Percentiles rank a stretch among this genome's conserved stretches.
These are phyloP conservation scores for Acer negundo DNA, from an alignment of 345 rosid genomes.

Conservation along the genomic window DNA sequence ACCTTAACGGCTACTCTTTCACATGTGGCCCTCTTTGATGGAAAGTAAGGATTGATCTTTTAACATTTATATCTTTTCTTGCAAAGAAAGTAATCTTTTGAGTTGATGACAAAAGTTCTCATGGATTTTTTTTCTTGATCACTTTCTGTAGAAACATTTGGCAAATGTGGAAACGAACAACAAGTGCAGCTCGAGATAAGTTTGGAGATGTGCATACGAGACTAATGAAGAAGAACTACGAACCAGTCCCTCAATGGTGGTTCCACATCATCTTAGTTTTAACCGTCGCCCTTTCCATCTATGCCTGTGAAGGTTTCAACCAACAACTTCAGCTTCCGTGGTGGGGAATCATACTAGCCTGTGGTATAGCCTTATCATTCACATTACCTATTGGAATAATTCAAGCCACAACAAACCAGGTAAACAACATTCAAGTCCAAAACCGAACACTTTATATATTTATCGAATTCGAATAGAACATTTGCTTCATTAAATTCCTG, in stretches of 20 bases:
- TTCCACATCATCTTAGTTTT: conserved; percentile 31
- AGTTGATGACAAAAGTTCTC: neutral
- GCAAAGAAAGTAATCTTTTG: neutral
- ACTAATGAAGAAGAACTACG: conserved; percentile 65
- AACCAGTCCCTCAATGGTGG: conserved; percentile 56
- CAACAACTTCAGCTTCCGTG: conserved; percentile 52
- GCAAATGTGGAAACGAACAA: conserved; percentile 43
- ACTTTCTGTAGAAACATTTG: conserved; percentile 17
- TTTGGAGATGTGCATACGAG: conserved; percentile 67
- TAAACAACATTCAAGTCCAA: conserved; percentile 5
- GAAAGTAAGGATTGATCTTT: conserved; percentile 43
- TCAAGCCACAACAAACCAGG: conserved; percentile 61
- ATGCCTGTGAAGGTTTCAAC: conserved; percentile 50
- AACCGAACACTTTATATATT: neutral
- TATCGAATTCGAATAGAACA: too few relatives aligned
- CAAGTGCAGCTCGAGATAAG: conserved; percentile 31
- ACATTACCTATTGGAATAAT: conserved; percentile 54
- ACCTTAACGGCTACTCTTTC: conserved; percentile 53
- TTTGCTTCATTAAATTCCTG: neutral
- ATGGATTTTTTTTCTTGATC: neutral
- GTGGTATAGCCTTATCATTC: conserved; percentile 41
- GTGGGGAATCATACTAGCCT: conserved; percentile 51
- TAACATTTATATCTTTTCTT: neutral
- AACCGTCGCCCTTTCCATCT: conserved; percentile 34
- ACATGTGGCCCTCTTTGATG: conserved; percentile 61